These are phyloP conservation scores for Arabis hirsuta DNA, from an alignment of 345 rosid species.

Conservation along the genomic window DNA sequence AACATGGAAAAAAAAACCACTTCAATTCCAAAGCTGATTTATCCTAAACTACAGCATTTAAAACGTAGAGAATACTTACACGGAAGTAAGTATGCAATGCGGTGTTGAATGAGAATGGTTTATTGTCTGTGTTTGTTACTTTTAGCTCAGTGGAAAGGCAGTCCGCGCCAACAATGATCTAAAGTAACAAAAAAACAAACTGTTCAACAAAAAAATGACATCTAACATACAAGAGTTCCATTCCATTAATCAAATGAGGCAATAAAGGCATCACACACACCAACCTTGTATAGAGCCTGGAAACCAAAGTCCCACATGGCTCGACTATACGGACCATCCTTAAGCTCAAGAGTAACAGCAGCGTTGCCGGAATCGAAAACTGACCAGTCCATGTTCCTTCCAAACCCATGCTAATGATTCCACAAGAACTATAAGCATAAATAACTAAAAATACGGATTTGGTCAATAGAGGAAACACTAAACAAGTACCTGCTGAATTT, in stretches of 20 bases:
- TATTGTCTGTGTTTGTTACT: slow-evolving; percentile 71
- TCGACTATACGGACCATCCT: slow-evolving; percentile 84
- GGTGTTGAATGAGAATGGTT: slow-evolving; percentile 77
- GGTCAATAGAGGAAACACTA: slow-evolving; percentile 1
- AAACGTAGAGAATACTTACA: slow-evolving; percentile 47
- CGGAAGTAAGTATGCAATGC: slow-evolving; percentile 92
- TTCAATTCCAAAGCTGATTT: not conserved
- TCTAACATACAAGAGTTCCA: slow-evolving; percentile 4
- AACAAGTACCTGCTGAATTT: slow-evolving; percentile 75
- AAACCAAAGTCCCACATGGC: slow-evolving; percentile 96
- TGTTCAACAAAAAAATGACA: slow-evolving; percentile 22
- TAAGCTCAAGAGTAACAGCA: slow-evolving; percentile 73
- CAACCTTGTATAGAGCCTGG: slow-evolving; percentile 78
- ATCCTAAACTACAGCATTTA: not conserved
- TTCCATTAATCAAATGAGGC: not conserved
- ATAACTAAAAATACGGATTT: not conserved
- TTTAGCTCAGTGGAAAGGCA: slow-evolving; percentile 79
- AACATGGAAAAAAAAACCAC: not conserved
- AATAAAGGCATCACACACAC: not conserved
- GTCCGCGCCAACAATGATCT: slow-evolving; percentile 67
- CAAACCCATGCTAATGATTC: slow-evolving; percentile 84
- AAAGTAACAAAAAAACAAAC: slow-evolving; percentile 29
- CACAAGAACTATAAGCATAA: slow-evolving; percentile 24
- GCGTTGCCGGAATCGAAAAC: slow-evolving; percentile 67
- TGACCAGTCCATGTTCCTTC: slow-evolving; percentile 96